A percentile compares a stretch with the other conserved stretches of the same genome.
Evolutionary conservation across 225 moss, liverwort and hornwort species (phyloP).

Genomic region (Physcomitrium patens): DNA sequence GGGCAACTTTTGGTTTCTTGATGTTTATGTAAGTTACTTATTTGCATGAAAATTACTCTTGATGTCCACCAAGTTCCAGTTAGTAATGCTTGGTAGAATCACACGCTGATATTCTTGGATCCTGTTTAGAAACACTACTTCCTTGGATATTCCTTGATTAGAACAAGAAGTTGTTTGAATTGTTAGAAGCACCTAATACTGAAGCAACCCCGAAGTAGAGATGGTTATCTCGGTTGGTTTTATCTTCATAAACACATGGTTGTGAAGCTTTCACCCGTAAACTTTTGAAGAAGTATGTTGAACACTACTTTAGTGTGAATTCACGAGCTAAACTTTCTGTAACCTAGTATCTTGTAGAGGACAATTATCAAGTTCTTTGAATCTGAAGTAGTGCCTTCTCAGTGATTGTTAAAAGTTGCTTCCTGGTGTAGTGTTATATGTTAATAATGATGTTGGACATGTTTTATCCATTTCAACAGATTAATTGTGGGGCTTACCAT

Average conservation of each 20-base stretch:
- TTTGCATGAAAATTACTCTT: constrained; percentile 9
- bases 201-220: constrained; percentile 6
- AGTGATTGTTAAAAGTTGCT: constrained; percentile 7
- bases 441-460: constrained; percentile 6
- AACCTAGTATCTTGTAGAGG: constrained; percentile 1
- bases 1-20: constrained; percentile 94
- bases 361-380: constrained; percentile 20
- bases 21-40: constrained; percentile 65
- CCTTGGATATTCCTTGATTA: not conserved
- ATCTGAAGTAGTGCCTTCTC: not conserved
- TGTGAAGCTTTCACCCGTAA: not conserved
- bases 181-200: constrained; percentile 13
- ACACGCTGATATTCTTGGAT: not conserved
- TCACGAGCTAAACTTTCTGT: constrained; percentile 16
- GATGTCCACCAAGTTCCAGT: not conserved
- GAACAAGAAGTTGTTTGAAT: not conserved
- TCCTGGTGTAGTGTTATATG: constrained; percentile 7
- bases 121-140: not conserved
- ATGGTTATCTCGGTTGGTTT: constrained; percentile 15
- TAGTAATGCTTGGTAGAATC: constrained; percentile 7
- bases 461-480: constrained; percentile 53
- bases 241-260: too few relatives aligned
- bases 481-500: constrained; percentile 65
- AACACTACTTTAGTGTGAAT: not conserved
- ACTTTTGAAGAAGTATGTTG: not conserved